Evolutionary conservation across 345 rosid species (phyloP).

Genomic region (Litchi chinensis): DNA sequence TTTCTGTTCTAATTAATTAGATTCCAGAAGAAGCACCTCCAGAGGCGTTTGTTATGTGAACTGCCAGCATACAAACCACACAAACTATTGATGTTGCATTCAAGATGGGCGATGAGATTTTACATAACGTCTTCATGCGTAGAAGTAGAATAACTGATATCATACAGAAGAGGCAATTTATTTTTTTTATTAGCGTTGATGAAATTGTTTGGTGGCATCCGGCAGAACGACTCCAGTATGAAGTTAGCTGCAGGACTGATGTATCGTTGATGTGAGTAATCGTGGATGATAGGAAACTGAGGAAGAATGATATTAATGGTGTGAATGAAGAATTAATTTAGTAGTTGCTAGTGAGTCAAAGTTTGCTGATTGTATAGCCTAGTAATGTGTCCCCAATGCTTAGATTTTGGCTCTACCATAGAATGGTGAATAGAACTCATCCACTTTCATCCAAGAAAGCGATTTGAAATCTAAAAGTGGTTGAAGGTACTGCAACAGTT

Average conservation of each 20-base stretch:
- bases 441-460: no score
- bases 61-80: background rate
- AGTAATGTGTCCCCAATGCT: background rate
- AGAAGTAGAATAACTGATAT: background rate
- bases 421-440: no score
- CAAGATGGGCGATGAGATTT: background rate
- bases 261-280: no score
- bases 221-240: background rate
- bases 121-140: background rate
- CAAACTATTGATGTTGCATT: background rate
- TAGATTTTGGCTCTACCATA: no score
- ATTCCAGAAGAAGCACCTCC: constrained; percentile 73
- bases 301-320: background rate
- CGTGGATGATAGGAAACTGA: background rate
- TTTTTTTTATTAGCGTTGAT: background rate
- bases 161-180: background rate
- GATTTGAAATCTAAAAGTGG: background rate
- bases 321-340: no score
- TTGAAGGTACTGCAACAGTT: background rate
- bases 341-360: background rate
- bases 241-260: no score
- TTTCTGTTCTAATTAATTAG: constrained; percentile 27
- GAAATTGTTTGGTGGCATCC: background rate
- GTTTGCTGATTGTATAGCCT: background rate
- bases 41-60: constrained; percentile 27